These are phyloP conservation scores for Elymus sibiricus DNA, from an alignment of 176 grass and related monocot species.

Conservation along the genomic window DNA sequence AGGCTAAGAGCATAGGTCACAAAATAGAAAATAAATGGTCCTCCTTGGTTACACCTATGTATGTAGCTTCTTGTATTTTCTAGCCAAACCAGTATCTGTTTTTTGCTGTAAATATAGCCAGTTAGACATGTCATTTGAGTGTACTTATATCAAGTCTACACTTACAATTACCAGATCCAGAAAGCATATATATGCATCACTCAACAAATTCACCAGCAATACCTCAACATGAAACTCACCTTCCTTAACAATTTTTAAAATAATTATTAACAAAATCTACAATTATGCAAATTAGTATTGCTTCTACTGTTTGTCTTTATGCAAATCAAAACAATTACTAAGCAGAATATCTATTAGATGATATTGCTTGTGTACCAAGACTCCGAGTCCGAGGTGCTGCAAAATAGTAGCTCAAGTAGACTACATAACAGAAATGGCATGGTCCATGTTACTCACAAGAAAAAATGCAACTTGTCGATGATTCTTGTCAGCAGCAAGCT, in stretches of 20 bases:
- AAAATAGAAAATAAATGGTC: neutral
- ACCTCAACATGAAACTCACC: neutral
- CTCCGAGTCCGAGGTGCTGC: neutral
- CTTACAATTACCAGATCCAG: neutral
- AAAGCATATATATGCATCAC: slow-evolving; percentile 2
- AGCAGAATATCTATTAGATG: neutral
- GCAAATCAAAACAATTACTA: slow-evolving; percentile 8
- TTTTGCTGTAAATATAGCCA: neutral
- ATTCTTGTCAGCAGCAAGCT: slow-evolving; percentile 87
- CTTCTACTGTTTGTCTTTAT: neutral
- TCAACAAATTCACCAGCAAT: neutral
- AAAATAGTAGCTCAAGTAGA: slow-evolving; percentile 6
- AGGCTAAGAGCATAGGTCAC: neutral
- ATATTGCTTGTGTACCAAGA: neutral
- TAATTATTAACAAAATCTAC: no score
- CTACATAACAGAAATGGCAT: neutral
- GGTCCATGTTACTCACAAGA: slow-evolving; percentile 70
- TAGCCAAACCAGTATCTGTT: neutral
- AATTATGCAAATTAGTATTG: neutral
- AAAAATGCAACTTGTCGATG: slow-evolving; percentile 98
- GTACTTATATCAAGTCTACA: slow-evolving; percentile 10
- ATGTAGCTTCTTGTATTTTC: neutral
- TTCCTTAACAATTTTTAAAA: slow-evolving; percentile 17
- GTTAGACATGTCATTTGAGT: neutral
- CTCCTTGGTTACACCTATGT: slow-evolving; percentile 3